These are phyloP conservation scores for Massospora cicadina DNA, from an alignment of 371 early-diverging fungal genomes.

Conservation along the genomic window DNA sequence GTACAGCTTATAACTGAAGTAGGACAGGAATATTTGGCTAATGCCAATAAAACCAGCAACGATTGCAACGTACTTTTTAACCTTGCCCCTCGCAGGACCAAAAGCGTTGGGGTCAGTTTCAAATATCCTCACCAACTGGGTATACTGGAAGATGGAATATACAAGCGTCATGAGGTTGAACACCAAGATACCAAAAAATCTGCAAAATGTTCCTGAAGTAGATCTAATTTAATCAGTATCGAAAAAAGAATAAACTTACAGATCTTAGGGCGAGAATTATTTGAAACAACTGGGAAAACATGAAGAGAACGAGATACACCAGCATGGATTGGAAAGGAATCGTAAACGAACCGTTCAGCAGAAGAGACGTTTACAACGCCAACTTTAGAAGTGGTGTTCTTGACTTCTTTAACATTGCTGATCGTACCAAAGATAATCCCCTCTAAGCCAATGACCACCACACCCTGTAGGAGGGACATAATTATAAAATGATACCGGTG, in stretches of 20 bases:
- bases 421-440: background rate
- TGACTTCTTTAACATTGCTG: background rate
- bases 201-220: conserved; percentile 73
- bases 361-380: background rate
- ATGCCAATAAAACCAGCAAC: conserved; percentile 16
- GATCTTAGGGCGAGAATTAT: background rate
- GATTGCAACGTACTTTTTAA: conserved; percentile 9
- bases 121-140: conserved; percentile 8
- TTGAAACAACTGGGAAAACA: conserved; percentile 6
- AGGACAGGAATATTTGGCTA: conserved; percentile 14
- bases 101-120: conserved; percentile 1
- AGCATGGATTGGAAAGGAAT: background rate
- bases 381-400: background rate
- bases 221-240: conserved; percentile 24
- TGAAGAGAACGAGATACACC: conserved; percentile 5
- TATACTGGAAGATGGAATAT: conserved; percentile 52
- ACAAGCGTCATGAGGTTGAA: conserved; percentile 61
- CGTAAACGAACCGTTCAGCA: no score
- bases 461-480: background rate
- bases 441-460: conserved; percentile 7
- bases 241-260: conserved; percentile 7
- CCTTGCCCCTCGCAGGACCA: background rate
- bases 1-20: conserved; percentile 31
- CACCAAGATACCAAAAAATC: conserved; percentile 56
- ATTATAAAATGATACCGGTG: conserved; percentile 1